Evolutionary conservation across 768 basidiomycete species (phyloP).

Genomic region (Strobilomyces dryophilus): DNA sequence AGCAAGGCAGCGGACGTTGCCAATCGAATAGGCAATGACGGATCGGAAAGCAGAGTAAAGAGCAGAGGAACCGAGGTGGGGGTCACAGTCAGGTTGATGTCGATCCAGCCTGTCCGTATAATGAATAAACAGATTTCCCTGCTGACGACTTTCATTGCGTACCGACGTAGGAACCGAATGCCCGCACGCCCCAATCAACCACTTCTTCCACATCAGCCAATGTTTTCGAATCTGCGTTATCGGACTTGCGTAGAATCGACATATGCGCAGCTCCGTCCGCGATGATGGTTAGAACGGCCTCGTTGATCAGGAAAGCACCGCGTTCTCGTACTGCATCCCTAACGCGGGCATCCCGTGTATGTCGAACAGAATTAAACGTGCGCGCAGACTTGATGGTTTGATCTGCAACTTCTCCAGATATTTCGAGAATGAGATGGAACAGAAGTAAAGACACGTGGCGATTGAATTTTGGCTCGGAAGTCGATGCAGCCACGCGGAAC

Average conservation of each 20-base stretch:
- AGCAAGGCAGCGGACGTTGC: constrained; percentile 78
- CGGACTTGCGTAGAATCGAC: constrained; percentile 45
- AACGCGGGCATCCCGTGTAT: constrained; percentile 78
- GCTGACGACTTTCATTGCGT: constrained; percentile 32
- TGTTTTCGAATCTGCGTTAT: constrained; percentile 43
- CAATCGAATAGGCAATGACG: constrained; percentile 73
- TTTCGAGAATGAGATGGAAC: constrained; percentile 90
- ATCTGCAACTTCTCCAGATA: constrained; percentile 97
- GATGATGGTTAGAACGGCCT: constrained; percentile 81
- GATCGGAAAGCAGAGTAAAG: constrained; percentile 76
- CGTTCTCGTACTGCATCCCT: constrained; percentile 87
- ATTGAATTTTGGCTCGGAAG: constrained; percentile 62
- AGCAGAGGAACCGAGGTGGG: constrained; percentile 82
- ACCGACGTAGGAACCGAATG: constrained; percentile 94
- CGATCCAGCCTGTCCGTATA: constrained; percentile 81
- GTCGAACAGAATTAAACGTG: constrained; percentile 61
- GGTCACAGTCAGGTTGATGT: constrained; percentile 94
- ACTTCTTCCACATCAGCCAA: constrained; percentile 65
- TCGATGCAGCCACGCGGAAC: constrained; percentile 57
- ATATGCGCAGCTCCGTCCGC: constrained; percentile 64
- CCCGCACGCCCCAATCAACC: constrained; percentile 89
- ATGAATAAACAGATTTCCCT: neutral
- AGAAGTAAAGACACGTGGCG: constrained; percentile 83
- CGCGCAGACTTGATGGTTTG: constrained; percentile 88
- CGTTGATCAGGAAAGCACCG: constrained; percentile 83